Percentiles rank a stretch among this genome's conserved stretches.
These are phyloP conservation scores for Ascobolus immersus DNA, from an alignment of 495 filamentous ascomycete species.

Conservation along the genomic window DNA sequence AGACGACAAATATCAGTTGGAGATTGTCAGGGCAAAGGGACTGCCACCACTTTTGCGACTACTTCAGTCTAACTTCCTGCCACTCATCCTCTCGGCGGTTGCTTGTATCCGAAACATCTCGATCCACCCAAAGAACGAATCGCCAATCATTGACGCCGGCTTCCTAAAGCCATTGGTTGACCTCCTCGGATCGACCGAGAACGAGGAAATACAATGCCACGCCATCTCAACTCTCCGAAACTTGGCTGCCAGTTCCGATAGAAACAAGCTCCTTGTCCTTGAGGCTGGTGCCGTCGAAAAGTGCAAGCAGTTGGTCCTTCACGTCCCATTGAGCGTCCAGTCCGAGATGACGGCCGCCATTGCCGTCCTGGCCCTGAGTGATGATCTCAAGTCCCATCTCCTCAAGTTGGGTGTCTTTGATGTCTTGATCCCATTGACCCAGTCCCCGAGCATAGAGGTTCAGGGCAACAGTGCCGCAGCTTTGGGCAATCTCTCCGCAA, in stretches of 20 bases:
- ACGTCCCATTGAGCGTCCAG: constrained; percentile 82
- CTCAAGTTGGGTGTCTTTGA: constrained; percentile 90
- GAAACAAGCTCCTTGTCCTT: constrained; percentile 86
- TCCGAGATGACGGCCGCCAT: constrained; percentile 99
- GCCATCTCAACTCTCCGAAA: constrained; percentile 93
- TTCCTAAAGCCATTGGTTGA: constrained; percentile 86
- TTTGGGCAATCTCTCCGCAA: constrained; percentile 82
- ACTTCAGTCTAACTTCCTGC: constrained; percentile 80
- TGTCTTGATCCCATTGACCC: constrained; percentile 81
- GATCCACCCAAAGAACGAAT: constrained; percentile 95
- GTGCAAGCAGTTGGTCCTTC: constrained; percentile 85
- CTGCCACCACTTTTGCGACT: constrained; percentile 63
- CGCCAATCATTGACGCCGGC: constrained; percentile 94
- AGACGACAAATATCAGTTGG: constrained; percentile 94
- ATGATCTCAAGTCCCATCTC: constrained; percentile 78
- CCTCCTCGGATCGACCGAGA: constrained; percentile 77
- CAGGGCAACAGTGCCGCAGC: constrained; percentile 96
- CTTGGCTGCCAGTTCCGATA: constrained; percentile 82
- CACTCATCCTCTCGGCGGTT: constrained; percentile 86
- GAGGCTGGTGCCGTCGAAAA: constrained; percentile 95
- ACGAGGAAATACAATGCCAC: constrained; percentile 96
- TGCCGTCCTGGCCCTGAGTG: constrained; percentile 84
- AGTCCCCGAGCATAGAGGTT: constrained; percentile 86
- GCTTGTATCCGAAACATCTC: constrained; percentile 97
- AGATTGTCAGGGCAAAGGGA: constrained; percentile 75